These are phyloP conservation scores for Pichia sp. DNA, from an alignment of 1,139 yeast species.

Conservation along the genomic window DNA sequence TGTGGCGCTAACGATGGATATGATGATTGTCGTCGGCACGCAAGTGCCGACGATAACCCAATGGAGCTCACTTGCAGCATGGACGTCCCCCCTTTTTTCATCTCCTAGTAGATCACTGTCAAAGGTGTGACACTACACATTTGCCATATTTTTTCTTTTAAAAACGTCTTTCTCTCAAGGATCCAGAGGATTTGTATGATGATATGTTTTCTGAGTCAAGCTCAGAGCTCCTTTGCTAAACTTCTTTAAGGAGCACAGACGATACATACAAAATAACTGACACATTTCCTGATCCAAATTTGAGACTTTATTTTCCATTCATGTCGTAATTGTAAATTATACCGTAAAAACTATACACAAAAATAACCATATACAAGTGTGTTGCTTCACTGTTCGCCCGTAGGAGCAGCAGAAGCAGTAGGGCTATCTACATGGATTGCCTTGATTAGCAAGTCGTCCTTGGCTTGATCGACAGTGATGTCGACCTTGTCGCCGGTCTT, in stretches of 20 bases:
- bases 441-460: constrained; percentile 9
- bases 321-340: neutral
- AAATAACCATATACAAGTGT: neutral
- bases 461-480: constrained; percentile 13
- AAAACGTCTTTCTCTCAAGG: neutral
- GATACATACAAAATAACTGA: constrained; percentile 19
- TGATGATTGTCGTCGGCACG: constrained; percentile 22
- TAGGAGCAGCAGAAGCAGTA: neutral
- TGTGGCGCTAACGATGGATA: constrained; percentile 23
- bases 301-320: neutral
- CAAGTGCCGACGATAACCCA: constrained; percentile 21
- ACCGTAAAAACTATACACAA: neutral
- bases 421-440: neutral
- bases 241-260: constrained; percentile 24
- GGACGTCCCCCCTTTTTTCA: constrained; percentile 13
- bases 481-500: constrained; percentile 62
- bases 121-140: constrained; percentile 18
- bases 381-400: neutral
- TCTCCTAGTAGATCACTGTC: constrained; percentile 20
- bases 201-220: constrained; percentile 26
- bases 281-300: neutral
- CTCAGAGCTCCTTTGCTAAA: constrained; percentile 24
- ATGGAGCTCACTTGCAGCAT: constrained; percentile 28
- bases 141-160: neutral
- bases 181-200: constrained; percentile 9